Percentiles rank a stretch among this genome's conserved stretches.
Evolutionary conservation across 2,329 filamentous ascomycete species (phyloP).

Genomic region (Tolypocladium album): DNA sequence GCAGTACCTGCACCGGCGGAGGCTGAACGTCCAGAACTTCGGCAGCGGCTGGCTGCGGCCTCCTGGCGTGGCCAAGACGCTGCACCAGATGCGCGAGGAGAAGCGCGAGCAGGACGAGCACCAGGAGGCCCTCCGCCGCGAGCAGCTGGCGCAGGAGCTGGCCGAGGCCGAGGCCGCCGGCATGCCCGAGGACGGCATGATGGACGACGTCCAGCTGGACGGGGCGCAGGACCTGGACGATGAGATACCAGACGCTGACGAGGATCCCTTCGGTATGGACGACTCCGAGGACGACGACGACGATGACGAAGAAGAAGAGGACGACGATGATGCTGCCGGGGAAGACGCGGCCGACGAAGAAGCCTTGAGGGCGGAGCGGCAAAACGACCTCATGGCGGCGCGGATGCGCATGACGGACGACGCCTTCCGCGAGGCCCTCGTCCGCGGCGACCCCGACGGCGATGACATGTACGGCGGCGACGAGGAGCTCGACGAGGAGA

Average conservation of each 20-base stretch:
- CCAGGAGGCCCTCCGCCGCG: constrained; percentile 59
- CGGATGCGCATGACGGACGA: constrained; percentile 48
- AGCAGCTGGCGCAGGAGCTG: constrained; percentile 63
- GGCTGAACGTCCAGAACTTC: constrained; percentile 74
- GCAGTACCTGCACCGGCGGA: constrained; percentile 62
- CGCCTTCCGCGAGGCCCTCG: constrained; percentile 48
- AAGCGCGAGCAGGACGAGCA: constrained; percentile 81
- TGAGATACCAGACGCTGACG: constrained; percentile 56
- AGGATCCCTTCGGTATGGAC: constrained; percentile 41
- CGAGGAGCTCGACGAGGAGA: constrained; percentile 44
- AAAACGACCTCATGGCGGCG: constrained; percentile 36
- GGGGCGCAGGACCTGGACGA: constrained; percentile 55
- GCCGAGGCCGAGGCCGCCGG: constrained; percentile 48
- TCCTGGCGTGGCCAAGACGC: constrained; percentile 77
- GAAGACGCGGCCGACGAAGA: constrained; percentile 30
- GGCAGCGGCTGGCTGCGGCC: constrained; percentile 86
- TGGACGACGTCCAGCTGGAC: constrained; percentile 46
- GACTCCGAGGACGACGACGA: constrained; percentile 30
- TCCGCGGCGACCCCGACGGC: constrained; percentile 36
- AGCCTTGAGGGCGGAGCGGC: constrained; percentile 29
- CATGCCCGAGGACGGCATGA: constrained; percentile 32
- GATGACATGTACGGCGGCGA: constrained; percentile 41
- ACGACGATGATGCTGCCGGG: constrained; percentile 28
- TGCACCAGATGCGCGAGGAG: constrained; percentile 85
- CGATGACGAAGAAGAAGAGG: constrained; percentile 27